phyloP scores from a whole-genome alignment of 805 yeast genomes.

The Saccharomycopsis fermentans region DNA sequence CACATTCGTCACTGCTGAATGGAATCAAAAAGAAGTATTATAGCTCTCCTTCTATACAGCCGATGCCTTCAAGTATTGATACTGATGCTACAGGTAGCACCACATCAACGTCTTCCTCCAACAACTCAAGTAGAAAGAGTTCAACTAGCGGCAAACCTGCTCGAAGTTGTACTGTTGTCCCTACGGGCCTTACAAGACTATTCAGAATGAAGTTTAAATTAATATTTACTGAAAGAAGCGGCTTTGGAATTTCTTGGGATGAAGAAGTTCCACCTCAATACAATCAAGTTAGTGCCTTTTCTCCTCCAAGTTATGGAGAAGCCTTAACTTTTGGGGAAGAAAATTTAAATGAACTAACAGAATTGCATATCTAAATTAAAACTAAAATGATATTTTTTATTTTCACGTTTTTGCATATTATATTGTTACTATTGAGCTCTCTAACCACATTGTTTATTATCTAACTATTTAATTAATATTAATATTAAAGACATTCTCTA shows the following conservation, averaged over 20 bases:
- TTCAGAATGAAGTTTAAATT: slow-evolving; percentile 88
- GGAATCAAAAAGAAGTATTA: background rate
- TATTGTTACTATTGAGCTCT: no score
- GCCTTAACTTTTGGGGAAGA: slow-evolving; percentile 9
- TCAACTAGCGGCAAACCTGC: slow-evolving; percentile 2
- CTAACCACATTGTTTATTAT: no score
- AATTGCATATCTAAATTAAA: background rate
- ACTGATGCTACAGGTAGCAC: slow-evolving; percentile 1
- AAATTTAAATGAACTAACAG: slow-evolving; percentile 3
- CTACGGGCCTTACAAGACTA: slow-evolving; percentile 93
- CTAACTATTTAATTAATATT: no score
- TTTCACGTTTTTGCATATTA: no score
- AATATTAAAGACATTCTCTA: no score
- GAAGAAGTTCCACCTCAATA: slow-evolving; percentile 98
- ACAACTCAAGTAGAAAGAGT: slow-evolving; percentile 16
- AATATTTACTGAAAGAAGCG: slow-evolving; percentile 80
- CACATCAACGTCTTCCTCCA: slow-evolving; percentile 18
- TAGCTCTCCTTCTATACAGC: background rate
- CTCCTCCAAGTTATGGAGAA: slow-evolving; percentile 72
- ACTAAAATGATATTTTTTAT: no score
- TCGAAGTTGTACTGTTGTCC: slow-evolving; percentile 26
- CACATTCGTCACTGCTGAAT: background rate
- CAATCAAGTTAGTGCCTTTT: slow-evolving; percentile 67
- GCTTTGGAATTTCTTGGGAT: slow-evolving; percentile 96
- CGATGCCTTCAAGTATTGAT: slow-evolving; percentile 9